Evolutionary conservation across 768 basidiomycete genomes (phyloP), one percentile per base, ranked within the genome.

Genomic region (Asterophora parasitica): DNA sequence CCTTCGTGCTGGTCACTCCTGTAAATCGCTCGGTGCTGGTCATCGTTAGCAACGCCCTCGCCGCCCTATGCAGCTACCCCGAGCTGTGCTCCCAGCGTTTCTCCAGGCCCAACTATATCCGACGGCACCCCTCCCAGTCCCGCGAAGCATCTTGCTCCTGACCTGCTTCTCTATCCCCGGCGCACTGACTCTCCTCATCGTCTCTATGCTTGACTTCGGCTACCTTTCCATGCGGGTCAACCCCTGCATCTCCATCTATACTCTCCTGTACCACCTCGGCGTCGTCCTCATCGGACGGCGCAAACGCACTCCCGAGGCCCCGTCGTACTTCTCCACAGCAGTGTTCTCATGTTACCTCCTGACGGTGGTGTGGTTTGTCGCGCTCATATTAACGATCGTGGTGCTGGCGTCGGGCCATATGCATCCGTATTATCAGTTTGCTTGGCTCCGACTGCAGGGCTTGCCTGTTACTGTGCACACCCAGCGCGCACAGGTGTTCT

Each of bases 141-240:
- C 62, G 3, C 55, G 55, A 30, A 55, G 61, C 42, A 49, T 67
- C 30, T 59, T 67, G 46, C 51, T 64, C 35, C 55, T 65, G 38
- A 62, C 61, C 20, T 58, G 53, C 33, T 48, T 58, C 15, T 67
- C 65, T 1, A 42, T 65, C 23, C 38, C 55, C 10, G 56, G 55
- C 8, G 53, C 66, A 34, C 55, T 47, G 32, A 44, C 57, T n/a
- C 48, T 62, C 7, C 52, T 69, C 26, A 52, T 66, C 49, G 39
- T 66, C 23, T 68, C 65, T 0, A 54, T 66, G 55, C 62, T 67
- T 31, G 68, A 69, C 50, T 48, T 65, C 5, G 66, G 66, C 27
- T 58, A 65, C 33, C 59, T 66, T 7, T 69, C 67, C 8, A 57
- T 68, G 49, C 66, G 58, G 51, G 48, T 69, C 32, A 66, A 61